Evolutionary conservation across 2,329 filamentous ascomycete species (phyloP).

Genomic region (Fusarium sp.): DNA sequence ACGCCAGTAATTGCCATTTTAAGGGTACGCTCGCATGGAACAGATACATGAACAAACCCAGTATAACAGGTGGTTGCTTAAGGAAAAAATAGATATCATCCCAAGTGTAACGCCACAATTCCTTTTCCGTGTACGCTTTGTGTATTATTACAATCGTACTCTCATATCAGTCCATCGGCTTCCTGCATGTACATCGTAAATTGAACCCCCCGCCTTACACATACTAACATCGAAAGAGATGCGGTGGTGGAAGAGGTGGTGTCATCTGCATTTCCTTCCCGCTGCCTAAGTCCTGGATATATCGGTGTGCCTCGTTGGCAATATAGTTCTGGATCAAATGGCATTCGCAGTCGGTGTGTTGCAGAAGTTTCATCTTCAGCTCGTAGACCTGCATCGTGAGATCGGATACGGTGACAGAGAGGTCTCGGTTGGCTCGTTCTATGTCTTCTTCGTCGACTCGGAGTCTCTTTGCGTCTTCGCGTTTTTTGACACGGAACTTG

Average conservation of each 20-base stretch:
- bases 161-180: neutral
- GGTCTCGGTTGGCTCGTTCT: conserved; percentile 30
- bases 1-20: too few species aligned
- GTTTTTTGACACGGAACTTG: conserved; percentile 45
- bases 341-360: conserved; percentile 46
- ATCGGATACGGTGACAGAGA: conserved; percentile 21
- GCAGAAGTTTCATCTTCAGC: conserved; percentile 44
- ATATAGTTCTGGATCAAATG: conserved; percentile 45
- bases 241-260: neutral
- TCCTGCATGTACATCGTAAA: neutral
- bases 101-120: neutral
- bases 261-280: neutral
- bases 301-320: conserved; percentile 33
- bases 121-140: neutral
- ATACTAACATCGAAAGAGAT: neutral
- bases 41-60: too few species aligned
- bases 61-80: rapidly evolving
- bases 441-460: conserved; percentile 35
- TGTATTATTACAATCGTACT: neutral
- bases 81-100: neutral
- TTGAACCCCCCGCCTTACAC: too few species aligned
- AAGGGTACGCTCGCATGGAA: too few species aligned
- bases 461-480: conserved; percentile 33
- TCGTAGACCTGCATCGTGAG: conserved; percentile 39
- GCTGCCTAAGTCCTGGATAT: conserved; percentile 9